These are phyloP conservation scores for Candida pseudocylindracea DNA, from an alignment of 1,139 yeast species.

Conservation along the genomic window DNA sequence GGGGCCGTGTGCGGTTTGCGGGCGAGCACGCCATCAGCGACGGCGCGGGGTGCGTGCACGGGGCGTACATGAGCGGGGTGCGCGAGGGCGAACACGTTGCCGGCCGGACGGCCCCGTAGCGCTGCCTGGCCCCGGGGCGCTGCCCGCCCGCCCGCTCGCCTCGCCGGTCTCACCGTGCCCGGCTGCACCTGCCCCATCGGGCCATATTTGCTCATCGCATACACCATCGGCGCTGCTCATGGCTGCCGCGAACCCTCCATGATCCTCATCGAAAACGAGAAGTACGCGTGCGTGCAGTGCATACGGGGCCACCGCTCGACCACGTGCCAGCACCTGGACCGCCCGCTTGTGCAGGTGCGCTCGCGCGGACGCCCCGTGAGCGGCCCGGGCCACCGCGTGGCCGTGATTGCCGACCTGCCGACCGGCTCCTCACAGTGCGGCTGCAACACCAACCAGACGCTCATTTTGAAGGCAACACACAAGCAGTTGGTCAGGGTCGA, in stretches of 20 bases:
- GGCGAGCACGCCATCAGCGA: conserved; percentile 66
- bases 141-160: too few species aligned
- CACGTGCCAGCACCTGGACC: conserved; percentile 56
- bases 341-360: conserved; percentile 73
- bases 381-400: conserved; percentile 22
- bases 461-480: conserved; percentile 21
- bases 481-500: conserved; percentile 27
- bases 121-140: too few species aligned
- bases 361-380: conserved; percentile 66
- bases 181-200: too few species aligned
- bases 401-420: conserved; percentile 32
- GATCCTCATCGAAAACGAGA: conserved; percentile 70
- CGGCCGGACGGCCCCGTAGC: too few species aligned
- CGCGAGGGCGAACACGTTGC: conserved; percentile 8
- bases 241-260: too few species aligned
- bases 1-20: conserved; percentile 39
- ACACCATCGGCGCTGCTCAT: too few species aligned
- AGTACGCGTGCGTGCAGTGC: conserved; percentile 81
- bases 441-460: conserved; percentile 11
- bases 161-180: too few species aligned
- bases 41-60: conserved; percentile 76
- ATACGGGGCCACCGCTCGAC: conserved; percentile 87
- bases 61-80: conserved; percentile 49
- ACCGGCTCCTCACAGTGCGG: conserved; percentile 4
- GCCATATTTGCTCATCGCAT: too few species aligned